Evolutionary conservation across 2,329 filamentous ascomycete species (phyloP).

Genomic region (Trichoderma aggressivum): DNA sequence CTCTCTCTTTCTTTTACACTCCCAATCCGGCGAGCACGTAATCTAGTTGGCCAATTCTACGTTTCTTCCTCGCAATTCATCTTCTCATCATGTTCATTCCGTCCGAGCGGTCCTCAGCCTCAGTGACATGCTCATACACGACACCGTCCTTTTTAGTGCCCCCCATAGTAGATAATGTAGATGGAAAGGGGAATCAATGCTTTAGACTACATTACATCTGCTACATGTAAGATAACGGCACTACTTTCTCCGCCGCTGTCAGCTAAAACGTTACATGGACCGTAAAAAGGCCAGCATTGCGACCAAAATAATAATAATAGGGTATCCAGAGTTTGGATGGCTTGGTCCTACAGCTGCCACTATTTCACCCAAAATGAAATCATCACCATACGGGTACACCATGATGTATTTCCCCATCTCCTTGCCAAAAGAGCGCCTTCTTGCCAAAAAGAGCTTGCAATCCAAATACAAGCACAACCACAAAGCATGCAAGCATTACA

Average conservation of each 20-base stretch:
- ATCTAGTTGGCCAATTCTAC: not conserved
- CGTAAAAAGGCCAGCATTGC: not conserved
- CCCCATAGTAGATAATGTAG: not conserved
- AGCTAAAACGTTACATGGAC: slow-evolving; percentile 5
- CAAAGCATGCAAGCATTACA: not conserved
- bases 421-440: not conserved
- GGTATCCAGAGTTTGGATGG: not conserved
- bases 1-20: not conserved
- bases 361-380: not conserved
- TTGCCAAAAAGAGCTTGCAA: not conserved
- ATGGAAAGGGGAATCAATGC: not conserved
- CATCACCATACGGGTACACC: not conserved
- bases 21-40: not conserved
- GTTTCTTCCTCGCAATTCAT: not conserved
- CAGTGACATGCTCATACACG: not conserved
- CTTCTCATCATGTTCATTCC: not conserved
- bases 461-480: not conserved
- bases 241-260: not conserved
- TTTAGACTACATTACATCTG: not conserved
- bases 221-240: not conserved
- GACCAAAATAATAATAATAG: not conserved
- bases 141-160: not conserved
- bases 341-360: not conserved
- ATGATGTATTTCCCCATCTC: not conserved
- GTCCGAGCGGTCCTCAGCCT: not conserved